Conservation (phyloP, 495 filamentous ascomycete species). For the Trichoderma reesei region DNA sequence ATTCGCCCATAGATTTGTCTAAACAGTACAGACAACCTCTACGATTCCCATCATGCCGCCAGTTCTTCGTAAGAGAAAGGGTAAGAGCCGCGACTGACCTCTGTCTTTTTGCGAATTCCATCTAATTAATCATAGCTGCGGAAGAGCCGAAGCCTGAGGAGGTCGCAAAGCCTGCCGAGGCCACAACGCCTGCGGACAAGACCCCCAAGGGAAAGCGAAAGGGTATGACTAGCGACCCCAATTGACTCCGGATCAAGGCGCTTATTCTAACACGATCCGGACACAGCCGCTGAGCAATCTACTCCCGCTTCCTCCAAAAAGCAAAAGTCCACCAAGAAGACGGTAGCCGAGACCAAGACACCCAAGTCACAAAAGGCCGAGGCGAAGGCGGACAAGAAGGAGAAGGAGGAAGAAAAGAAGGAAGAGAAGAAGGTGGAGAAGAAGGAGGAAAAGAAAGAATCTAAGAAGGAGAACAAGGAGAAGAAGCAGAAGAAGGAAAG, state of each 20-base stretch:
- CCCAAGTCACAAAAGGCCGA: neutral
- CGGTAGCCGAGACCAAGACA: neutral
- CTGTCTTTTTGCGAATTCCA: neutral
- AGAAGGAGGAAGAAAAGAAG: neutral
- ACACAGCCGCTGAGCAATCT: neutral
- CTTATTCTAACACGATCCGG: neutral
- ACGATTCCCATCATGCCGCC: neutral
- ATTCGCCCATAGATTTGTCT: neutral
- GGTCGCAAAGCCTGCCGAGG: neutral
- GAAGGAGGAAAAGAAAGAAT: constrained; percentile 24
- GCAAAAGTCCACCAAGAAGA: constrained; percentile 9
- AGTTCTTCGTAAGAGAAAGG: neutral
- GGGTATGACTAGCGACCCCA: neutral
- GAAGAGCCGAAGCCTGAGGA: neutral
- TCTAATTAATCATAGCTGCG: neutral
- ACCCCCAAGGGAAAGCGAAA: constrained; percentile 8
- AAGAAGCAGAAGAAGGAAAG: constrained; percentile 24
- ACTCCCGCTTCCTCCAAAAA: neutral
- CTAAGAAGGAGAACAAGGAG: constrained; percentile 21
- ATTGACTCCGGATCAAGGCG: neutral
- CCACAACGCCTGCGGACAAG: constrained; percentile 5
- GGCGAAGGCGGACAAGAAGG: neutral
- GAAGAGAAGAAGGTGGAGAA: constrained; percentile 32
- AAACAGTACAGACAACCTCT: neutral
- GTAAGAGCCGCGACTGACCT: neutral